Evolutionary conservation across 208 protist species (phyloP).

Genomic region (Acanthamoeba quina): DNA sequence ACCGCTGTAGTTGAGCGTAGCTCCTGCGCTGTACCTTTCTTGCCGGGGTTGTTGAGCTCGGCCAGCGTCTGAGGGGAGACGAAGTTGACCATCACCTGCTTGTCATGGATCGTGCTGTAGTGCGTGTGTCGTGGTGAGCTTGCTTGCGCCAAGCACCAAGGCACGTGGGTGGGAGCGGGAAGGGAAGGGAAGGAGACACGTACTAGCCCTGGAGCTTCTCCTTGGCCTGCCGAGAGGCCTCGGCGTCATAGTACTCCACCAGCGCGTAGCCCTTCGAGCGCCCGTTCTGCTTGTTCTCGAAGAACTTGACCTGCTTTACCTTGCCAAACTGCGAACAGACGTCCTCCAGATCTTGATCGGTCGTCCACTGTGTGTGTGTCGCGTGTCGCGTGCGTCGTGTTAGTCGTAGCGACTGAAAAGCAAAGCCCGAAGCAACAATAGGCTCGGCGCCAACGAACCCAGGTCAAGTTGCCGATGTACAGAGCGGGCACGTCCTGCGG

Average conservation of each 20-base stretch:
- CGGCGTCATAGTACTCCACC: slow-evolving; percentile 14
- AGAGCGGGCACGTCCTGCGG: neutral
- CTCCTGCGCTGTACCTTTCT: neutral
- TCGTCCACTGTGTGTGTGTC: neutral
- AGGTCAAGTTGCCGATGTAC: neutral
- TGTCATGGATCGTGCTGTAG: neutral
- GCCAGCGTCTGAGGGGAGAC: neutral
- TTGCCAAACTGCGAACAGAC: slow-evolving; percentile 18
- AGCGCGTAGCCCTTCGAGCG: slow-evolving; percentile 3
- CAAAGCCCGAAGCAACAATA: too few species aligned
- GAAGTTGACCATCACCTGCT: slow-evolving; percentile 7
- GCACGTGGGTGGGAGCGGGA: neutral
- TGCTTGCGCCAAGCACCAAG: too few species aligned
- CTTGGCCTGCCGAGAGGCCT: neutral
- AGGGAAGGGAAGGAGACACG: neutral
- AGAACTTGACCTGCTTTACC: slow-evolving; percentile 18
- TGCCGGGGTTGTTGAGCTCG: neutral
- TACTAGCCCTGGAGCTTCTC: slow-evolving; percentile 21
- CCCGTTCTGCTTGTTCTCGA: slow-evolving; percentile 22
- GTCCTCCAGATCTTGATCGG: slow-evolving; percentile 17
- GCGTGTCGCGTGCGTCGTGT: too few species aligned
- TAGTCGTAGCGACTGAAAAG: too few species aligned
- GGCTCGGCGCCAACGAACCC: neutral
- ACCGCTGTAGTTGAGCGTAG: too few species aligned
- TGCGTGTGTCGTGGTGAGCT: too few species aligned